Base-by-base conservation (phyloP, 345 rosid species). In the Citrus medica region DNA sequence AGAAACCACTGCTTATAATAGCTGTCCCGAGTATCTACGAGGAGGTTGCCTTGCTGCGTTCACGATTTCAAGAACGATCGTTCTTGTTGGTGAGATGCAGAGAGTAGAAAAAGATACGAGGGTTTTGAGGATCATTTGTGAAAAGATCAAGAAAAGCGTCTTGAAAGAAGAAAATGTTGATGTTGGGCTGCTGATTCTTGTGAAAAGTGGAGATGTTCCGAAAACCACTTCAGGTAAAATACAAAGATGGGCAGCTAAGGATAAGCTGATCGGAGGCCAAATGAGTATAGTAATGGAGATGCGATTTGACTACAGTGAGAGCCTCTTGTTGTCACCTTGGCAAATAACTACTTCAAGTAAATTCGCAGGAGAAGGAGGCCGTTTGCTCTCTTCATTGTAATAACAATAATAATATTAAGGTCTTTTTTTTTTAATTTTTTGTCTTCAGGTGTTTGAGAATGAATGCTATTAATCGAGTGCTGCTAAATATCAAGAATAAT, bases 171-270 rank as follows among this genome's bases (percentile, higher is more conserved):
- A 88, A 74, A 59, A 67, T 22, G 81, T 86, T 2, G 86, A 82
- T 22, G 22, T 89, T 25, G 90, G 89, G 51, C 12, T 75, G 71
- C 88, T 89, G 66, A 85, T 88, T 69, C 88, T 91, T 40, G 92
- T 86, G 4, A 77, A 59, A 64, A 48, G 82, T 38, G 88, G 88
- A 35, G 66, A 79, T 32, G 82, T 89, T 48, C 91, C 90, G 0
- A 91, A 86, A 82, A 89, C 93, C 19, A 89, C 90, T 25, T 91
- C 93, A 0, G 92, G 95, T 5, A 91, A 88, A 84, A 59, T 88
- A 56, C 87, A 84, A 58, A 88, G 95, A 75, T 89, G 92, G 92
- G 82, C 79, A 16, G 86, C 89, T 10, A 87, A 85, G 79, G 78
- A 85, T 38, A 79, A 76, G 81, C 60, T 87, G n/a, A 38, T 68